These are phyloP conservation scores for Globisporangium yorkense DNA, from an alignment of 352 stramenopile genomes.

Conservation along the genomic window DNA sequence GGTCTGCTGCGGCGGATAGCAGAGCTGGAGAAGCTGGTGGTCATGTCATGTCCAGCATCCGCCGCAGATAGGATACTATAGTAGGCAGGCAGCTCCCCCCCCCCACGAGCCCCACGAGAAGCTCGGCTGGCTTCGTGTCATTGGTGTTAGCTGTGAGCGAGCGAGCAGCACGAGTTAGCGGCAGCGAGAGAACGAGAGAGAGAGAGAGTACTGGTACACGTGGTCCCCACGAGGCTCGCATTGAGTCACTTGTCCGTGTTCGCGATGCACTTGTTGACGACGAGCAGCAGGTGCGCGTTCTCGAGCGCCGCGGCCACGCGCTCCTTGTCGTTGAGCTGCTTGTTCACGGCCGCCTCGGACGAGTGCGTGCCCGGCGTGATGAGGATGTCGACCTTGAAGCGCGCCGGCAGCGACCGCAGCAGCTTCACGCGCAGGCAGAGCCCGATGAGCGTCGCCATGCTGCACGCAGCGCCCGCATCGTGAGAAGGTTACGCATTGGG, in stretches of 20 bases:
- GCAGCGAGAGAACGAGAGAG: not conserved
- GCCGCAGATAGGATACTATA: not conserved
- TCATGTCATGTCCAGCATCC: constrained; percentile 10
- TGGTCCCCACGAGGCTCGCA: not conserved
- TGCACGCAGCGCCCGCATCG: constrained; percentile 11
- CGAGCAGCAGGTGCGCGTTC: constrained; percentile 93
- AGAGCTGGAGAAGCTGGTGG: constrained; percentile 29
- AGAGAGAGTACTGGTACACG: not conserved
- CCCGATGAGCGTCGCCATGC: constrained; percentile 97
- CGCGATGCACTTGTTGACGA: constrained; percentile 96
- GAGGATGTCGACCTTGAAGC: constrained; percentile 93
- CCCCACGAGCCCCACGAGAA: too few relatives aligned
- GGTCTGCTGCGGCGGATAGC: constrained; percentile 32
- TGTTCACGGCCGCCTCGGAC: constrained; percentile 95
- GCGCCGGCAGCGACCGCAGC: constrained; percentile 86
- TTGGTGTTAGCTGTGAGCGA: constrained; percentile 16
- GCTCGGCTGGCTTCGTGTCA: too few relatives aligned
- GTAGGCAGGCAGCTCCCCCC: not conserved
- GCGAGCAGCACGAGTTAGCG: not conserved
- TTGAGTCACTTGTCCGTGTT: constrained; percentile 78
- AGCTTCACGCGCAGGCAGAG: constrained; percentile 96
- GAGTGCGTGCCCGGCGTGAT: constrained; percentile 94
- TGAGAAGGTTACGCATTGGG: too few relatives aligned
- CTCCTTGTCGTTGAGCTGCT: constrained; percentile 97
- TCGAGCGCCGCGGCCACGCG: constrained; percentile 94